Evolutionary conservation across 2,329 filamentous ascomycete genomes (phyloP), one percentile per base, ranked within the genome.

Genomic region (Pyrenochaeta sp.): DNA sequence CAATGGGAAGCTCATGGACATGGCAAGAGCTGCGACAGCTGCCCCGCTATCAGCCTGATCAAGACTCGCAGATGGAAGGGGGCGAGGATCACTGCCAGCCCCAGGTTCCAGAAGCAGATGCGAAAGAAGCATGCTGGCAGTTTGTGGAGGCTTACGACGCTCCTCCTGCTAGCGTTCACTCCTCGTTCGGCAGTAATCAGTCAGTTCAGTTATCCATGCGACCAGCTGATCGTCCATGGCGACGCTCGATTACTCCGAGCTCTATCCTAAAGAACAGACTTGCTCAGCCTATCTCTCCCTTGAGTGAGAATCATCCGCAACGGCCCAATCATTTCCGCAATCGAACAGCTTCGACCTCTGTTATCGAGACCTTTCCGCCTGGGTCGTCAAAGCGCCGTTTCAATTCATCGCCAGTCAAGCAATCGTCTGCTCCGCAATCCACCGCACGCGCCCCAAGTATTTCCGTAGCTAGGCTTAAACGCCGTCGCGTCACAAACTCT

Each of bases 21-120:
- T 94, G 91, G 91, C 87, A 88, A 65, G 84, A 83, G 45, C 75
- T 93, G 9, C 85, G 87, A 34, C 84, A 88, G 65, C 79, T 92
- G 25, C 86, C 85, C 48, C 83, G 86, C 5, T 80, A 86, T 22
- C 84, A 85, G 61, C 78, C 80, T 1, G 82, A 86, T 54, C 54
- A 64, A 15, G 68, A 75, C 40, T 68, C 65, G 5, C 65, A 71
- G 43, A 73, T 71, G 67, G 62, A 73, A 36, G 71, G 73, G 43
- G 74, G 71, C 44, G 67, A 74, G 22, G 72, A 77, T 51, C 70
- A 76, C 1, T 79, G 62, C 78, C 69, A 73, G 34, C 63, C 67
- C 1, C 61, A 86, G 52, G 83, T 86, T 0, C 83, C 84, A 6
- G 88, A 89, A 73, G 85, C 85, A 3, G 87, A 90, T 68, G 86